Conservation (phyloP, 1,284 basidiomycete genomes). For the Cryptococcus wingfieldii region DNA sequence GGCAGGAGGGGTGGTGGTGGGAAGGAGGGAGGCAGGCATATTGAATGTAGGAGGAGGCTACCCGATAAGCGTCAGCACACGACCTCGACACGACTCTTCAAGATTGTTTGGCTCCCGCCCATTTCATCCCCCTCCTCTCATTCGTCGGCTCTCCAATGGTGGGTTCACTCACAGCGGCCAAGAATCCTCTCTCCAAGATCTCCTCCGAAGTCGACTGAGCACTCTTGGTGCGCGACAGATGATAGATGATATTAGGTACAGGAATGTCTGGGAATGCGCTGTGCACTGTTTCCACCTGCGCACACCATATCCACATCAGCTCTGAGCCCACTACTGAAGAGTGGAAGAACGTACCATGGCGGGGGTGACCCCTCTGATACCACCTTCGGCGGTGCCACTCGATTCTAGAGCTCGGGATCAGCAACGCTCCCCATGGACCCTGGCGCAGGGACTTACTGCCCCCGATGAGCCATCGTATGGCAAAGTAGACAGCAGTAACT, state of each 20-base stretch:
- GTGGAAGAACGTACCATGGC: conserved; percentile 32
- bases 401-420: conserved; percentile 9
- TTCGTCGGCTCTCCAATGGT: neutral
- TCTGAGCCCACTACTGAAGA: too few relatives aligned
- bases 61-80: neutral
- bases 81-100: too few relatives aligned
- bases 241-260: conserved; percentile 42
- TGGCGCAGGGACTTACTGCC: conserved; percentile 23
- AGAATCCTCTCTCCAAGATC: conserved; percentile 42
- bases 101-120: neutral
- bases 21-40: conserved; percentile 25
- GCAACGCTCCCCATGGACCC: neutral
- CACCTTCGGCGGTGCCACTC: conserved; percentile 16
- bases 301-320: too few relatives aligned
- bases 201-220: conserved; percentile 47
- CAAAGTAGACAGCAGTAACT: conserved; percentile 33
- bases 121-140: too few relatives aligned
- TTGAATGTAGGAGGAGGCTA: conserved; percentile 31
- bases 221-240: conserved; percentile 43
- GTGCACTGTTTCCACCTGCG: conserved; percentile 46
- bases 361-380: conserved; percentile 33
- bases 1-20: conserved; percentile 14
- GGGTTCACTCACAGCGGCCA: conserved; percentile 37
- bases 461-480: conserved; percentile 34
- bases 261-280: conserved; percentile 47